Conservation (phyloP, 192 early-diverging fungal genomes). For the Mortierella antarctica region DNA sequence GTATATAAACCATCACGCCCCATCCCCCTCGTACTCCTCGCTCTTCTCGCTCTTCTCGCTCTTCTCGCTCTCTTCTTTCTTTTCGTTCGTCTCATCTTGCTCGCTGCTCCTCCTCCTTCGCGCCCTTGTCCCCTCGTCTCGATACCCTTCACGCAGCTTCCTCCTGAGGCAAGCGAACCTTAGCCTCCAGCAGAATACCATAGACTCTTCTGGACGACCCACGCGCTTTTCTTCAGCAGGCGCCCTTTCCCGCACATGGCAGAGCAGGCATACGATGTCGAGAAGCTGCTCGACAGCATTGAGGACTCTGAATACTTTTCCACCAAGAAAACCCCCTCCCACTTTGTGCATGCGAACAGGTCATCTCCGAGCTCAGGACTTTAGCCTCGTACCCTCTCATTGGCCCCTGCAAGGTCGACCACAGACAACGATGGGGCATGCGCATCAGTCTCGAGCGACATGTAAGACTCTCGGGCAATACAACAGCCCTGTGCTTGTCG, state of each 20-base stretch:
- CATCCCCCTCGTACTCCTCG: too few species aligned
- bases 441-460: constrained; percentile 2
- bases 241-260: not conserved
- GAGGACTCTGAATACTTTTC: constrained; percentile 1
- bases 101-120: too few species aligned
- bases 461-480: constrained; percentile 5
- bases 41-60: not conserved
- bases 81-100: too few species aligned
- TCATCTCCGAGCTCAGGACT: constrained; percentile 23
- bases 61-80: not conserved
- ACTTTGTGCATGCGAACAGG: constrained; percentile 25
- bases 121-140: too few species aligned
- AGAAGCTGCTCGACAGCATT: constrained; percentile 21
- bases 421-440: constrained; percentile 16
- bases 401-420: constrained; percentile 19
- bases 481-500: not conserved
- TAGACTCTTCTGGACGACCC: not conserved
- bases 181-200: not conserved
- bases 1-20: too few species aligned
- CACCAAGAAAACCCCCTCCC: constrained; percentile 30
- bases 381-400: constrained; percentile 14
- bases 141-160: not conserved
- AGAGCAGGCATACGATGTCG: constrained; percentile 16
- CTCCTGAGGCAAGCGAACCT: not conserved
- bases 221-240: not conserved